Conservation (phyloP, 208 protist genomes). For the Naegleria gruberi region DNA sequence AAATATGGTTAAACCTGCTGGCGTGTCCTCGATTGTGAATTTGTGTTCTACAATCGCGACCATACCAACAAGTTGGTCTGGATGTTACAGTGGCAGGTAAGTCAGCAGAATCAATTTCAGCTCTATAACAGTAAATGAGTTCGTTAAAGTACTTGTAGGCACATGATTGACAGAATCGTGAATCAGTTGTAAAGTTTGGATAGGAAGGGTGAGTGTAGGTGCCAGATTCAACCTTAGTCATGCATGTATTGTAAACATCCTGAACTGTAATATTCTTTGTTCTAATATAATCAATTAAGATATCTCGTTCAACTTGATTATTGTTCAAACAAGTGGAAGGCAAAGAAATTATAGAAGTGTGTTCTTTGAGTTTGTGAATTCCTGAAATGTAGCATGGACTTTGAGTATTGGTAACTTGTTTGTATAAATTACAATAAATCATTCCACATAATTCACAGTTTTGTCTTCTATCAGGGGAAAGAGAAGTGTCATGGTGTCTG, state of each 20-base stretch:
- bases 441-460: conserved; percentile 61
- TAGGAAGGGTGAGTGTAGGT: not conserved
- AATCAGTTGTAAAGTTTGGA: conserved; percentile 11
- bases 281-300: not conserved
- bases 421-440: conserved; percentile 66
- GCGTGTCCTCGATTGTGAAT: conserved; percentile 65
- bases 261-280: not conserved
- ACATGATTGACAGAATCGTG: conserved; percentile 54
- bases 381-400: not conserved
- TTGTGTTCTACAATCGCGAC: conserved; percentile 66
- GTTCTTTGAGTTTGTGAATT: not conserved
- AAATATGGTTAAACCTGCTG: conserved; percentile 71
- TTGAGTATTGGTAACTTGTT: not conserved
- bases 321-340: not conserved
- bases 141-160: conserved; percentile 48
- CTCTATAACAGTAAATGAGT: conserved; percentile 66
- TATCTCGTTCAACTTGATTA: not conserved
- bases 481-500: not conserved
- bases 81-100: conserved; percentile 53
- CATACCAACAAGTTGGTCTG: conserved; percentile 73
- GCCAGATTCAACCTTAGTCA: not conserved
- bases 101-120: conserved; percentile 44
- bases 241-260: not conserved
- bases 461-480: conserved; percentile 44
- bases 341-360: not conserved